phyloP scores from a whole-genome alignment of 805 yeast species.

The Wickerhamomyces bovis region DNA sequence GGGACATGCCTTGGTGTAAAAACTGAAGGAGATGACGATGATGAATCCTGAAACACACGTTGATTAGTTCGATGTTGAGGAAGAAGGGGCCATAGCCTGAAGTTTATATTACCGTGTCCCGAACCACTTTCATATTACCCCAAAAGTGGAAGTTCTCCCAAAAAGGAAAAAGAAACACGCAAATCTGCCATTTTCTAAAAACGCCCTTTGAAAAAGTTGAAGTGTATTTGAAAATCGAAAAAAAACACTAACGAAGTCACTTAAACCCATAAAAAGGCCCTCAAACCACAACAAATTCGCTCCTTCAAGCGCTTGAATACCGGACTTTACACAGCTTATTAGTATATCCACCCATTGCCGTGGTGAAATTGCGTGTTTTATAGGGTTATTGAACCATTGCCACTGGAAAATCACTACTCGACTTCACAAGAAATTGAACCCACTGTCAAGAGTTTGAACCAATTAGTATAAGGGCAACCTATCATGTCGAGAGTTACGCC shows the following conservation, averaged over 20 bases:
- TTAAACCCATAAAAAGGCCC: neutral
- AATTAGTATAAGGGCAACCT: neutral
- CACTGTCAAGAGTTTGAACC: neutral
- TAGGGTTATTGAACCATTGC: neutral
- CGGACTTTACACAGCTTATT: neutral
- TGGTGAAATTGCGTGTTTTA: neutral
- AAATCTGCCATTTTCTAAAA: neutral
- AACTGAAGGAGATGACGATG: no score
- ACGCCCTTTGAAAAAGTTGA: neutral
- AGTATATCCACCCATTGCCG: neutral
- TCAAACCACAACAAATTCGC: neutral
- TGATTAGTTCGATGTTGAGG: no score
- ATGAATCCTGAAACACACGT: no score
- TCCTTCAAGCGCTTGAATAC: neutral
- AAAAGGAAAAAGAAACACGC: neutral
- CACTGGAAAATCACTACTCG: neutral
- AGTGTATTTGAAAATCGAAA: neutral
- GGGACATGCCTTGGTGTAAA: no score
- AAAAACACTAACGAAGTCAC: neutral
- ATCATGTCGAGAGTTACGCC: neutral
- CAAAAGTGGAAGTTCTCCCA: neutral
- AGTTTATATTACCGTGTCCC: neutral
- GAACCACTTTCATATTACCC: neutral
- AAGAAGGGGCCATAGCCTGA: no score
- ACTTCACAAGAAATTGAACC: neutral